Evolutionary conservation across 2,329 filamentous ascomycete species (phyloP).

Genomic region (Aspergillus sclerotialis): DNA sequence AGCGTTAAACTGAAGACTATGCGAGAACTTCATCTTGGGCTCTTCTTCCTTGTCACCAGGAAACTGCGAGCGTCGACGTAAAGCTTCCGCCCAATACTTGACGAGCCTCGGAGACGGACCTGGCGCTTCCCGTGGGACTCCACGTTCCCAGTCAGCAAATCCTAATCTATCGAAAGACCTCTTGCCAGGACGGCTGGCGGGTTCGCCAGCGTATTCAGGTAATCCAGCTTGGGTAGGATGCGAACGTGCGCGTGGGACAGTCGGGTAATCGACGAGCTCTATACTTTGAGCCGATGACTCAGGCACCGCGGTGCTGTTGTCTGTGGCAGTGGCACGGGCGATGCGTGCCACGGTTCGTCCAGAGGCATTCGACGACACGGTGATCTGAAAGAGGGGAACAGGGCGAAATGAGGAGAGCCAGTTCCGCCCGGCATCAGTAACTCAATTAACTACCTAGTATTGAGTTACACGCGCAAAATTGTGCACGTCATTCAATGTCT

Average conservation of each 20-base stretch:
- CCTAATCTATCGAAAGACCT: too few species aligned
- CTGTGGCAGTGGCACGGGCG: slow-evolving; percentile 15
- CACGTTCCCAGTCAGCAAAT: slow-evolving; percentile 9
- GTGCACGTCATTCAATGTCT: too few species aligned
- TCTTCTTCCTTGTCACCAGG: slow-evolving; percentile 42
- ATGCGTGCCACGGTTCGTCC: slow-evolving; percentile 17
- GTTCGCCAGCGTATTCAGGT: background rate
- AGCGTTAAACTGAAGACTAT: slow-evolving; percentile 98
- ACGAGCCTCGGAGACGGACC: slow-evolving; percentile 13
- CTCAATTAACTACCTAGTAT: too few species aligned
- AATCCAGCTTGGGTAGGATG: slow-evolving; percentile 4
- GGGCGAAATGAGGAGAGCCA: background rate
- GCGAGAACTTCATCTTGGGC: slow-evolving; percentile 98
- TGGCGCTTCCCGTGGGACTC: slow-evolving; percentile 3
- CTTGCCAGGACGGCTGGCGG: background rate
- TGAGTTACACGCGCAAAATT: too few species aligned
- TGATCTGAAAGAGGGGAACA: slow-evolving; percentile 6
- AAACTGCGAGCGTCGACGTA: slow-evolving; percentile 17
- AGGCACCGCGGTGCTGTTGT: slow-evolving; percentile 9
- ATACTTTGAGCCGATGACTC: slow-evolving; percentile 19
- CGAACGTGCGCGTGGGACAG: slow-evolving; percentile 6
- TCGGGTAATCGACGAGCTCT: slow-evolving; percentile 23
- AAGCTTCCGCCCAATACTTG: slow-evolving; percentile 27
- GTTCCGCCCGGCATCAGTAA: too few species aligned
- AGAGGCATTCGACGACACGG: slow-evolving; percentile 21